These are phyloP conservation scores for Rhodotorula sp. DNA, from an alignment of 1,284 basidiomycete genomes.

Conservation along the genomic window DNA sequence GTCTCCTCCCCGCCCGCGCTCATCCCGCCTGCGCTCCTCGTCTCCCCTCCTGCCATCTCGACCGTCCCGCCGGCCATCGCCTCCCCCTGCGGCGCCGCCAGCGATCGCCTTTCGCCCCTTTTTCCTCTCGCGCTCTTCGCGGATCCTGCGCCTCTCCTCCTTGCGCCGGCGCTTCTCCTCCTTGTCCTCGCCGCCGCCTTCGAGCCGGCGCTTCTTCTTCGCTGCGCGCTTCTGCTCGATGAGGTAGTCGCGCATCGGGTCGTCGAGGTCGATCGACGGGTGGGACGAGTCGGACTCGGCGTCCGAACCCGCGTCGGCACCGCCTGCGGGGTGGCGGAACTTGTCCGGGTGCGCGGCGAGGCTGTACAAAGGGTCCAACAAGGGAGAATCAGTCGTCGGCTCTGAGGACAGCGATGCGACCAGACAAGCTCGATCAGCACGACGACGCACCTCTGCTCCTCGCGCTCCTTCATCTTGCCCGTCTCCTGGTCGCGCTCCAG, in stretches of 20 bases:
- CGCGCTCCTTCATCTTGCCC: conserved; percentile 83
- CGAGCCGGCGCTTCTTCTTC: conserved; percentile 17
- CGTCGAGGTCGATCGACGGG: conserved; percentile 83
- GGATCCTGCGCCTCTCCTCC: conserved; percentile 31
- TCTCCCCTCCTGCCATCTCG: neutral
- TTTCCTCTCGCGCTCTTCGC: conserved; percentile 43
- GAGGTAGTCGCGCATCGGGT: conserved; percentile 91
- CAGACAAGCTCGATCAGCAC: neutral
- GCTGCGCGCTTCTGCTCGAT: conserved; percentile 45
- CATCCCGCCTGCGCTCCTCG: conserved; percentile 1
- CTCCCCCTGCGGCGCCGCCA: neutral
- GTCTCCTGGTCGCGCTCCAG: conserved; percentile 75
- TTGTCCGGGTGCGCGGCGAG: conserved; percentile 36
- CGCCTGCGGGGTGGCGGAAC: conserved; percentile 48
- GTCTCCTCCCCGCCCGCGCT: neutral
- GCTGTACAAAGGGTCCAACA: conserved; percentile 7
- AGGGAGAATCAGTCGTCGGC: too few species aligned
- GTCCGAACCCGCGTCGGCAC: conserved; percentile 59
- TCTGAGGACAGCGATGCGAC: too few species aligned
- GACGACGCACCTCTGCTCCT: conserved; percentile 69
- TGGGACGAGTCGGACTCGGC: conserved; percentile 63
- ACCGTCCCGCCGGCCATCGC: neutral
- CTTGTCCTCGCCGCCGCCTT: conserved; percentile 9
- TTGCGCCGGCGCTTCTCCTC: conserved; percentile 24
- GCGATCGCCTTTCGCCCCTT: conserved; percentile 40